Percentiles rank a stretch among this genome's conserved stretches.
Conservation (phyloP, 1,284 basidiomycete species). For the Trametes hirsuta region DNA sequence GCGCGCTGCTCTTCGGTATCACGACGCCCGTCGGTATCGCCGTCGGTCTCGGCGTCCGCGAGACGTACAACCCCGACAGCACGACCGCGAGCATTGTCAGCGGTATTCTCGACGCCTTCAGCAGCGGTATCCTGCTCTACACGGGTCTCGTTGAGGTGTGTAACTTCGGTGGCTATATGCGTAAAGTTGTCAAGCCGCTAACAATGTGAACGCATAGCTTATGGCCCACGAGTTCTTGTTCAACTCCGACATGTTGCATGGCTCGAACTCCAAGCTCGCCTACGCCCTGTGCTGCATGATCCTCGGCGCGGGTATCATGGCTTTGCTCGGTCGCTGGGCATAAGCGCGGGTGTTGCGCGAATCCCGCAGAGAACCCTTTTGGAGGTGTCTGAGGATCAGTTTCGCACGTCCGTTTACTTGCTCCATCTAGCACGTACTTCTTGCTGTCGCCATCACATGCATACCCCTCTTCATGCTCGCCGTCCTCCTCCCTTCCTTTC, state of each 20-base stretch:
- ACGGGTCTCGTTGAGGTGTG: slow-evolving; percentile 87
- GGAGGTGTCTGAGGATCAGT: background rate
- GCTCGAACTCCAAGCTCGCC: slow-evolving; percentile 61
- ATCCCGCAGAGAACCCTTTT: background rate
- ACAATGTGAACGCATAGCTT: slow-evolving; percentile 47
- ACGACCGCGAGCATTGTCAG: slow-evolving; percentile 78
- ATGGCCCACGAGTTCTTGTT: slow-evolving; percentile 94
- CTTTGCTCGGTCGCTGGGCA: slow-evolving; percentile 86
- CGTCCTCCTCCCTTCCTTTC: background rate
- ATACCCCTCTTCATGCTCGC: background rate
- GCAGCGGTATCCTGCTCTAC: slow-evolving; percentile 89
- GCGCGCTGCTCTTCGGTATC: slow-evolving; percentile 72
- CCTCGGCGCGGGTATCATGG: slow-evolving; percentile 81
- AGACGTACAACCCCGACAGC: slow-evolving; percentile 81
- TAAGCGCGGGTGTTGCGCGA: slow-evolving; percentile 33
- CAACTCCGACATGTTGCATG: slow-evolving; percentile 80
- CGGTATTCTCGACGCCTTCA: slow-evolving; percentile 85
- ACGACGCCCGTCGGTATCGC: slow-evolving; percentile 88
- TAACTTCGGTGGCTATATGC: background rate
- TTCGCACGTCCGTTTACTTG: background rate
- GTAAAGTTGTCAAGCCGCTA: too few relatives aligned
- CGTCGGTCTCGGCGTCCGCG: slow-evolving; percentile 81
- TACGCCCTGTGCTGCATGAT: slow-evolving; percentile 80
- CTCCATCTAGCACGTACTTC: background rate
- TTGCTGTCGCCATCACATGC: background rate